phyloP scores from a whole-genome alignment of 139 green algal species.

The Chlorokybus atmophyticus region DNA sequence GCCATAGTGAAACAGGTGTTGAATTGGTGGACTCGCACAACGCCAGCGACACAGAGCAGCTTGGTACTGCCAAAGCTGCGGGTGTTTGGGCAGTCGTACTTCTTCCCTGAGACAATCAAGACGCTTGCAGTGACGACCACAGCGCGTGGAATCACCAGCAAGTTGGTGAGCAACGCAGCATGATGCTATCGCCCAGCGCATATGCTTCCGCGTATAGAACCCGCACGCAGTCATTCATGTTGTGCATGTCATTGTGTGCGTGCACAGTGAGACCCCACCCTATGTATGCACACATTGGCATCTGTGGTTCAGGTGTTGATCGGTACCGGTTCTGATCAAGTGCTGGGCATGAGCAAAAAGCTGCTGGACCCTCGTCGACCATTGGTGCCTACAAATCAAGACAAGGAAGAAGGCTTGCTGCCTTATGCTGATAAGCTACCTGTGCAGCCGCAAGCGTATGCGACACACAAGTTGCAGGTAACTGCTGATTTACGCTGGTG shows the following conservation, averaged over 20 bases:
- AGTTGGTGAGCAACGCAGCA: too few relatives aligned
- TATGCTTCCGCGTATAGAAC: too few relatives aligned
- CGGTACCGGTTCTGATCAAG: conserved; percentile 53
- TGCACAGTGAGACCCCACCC: too few relatives aligned
- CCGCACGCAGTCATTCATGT: too few relatives aligned
- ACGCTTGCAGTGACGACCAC: conserved; percentile 52
- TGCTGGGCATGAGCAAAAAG: conserved; percentile 76
- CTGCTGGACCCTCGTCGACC: conserved; percentile 76
- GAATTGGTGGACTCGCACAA: too few relatives aligned
- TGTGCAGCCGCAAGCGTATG: conserved; percentile 34
- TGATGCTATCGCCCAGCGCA: too few relatives aligned
- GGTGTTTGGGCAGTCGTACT: conserved; percentile 44
- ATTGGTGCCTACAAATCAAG: conserved; percentile 43
- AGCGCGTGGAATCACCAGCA: conserved; percentile 63
- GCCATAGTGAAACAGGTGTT: too few relatives aligned
- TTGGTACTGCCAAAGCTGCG: conserved; percentile 42
- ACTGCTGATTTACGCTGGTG: conserved; percentile 3
- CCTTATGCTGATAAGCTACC: conserved; percentile 62
- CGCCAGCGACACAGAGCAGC: too few relatives aligned
- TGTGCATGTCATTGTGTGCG: too few relatives aligned
- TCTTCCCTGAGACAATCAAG: conserved; percentile 31
- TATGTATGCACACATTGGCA: too few relatives aligned
- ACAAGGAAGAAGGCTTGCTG: conserved; percentile 71
- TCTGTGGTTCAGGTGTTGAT: conserved; percentile 75
- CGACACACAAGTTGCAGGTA: conserved; percentile 19